Percentiles rank a stretch among this genome's conserved stretches.
Conservation (phyloP, 805 yeast genomes). For the Yarrowia sp. region DNA sequence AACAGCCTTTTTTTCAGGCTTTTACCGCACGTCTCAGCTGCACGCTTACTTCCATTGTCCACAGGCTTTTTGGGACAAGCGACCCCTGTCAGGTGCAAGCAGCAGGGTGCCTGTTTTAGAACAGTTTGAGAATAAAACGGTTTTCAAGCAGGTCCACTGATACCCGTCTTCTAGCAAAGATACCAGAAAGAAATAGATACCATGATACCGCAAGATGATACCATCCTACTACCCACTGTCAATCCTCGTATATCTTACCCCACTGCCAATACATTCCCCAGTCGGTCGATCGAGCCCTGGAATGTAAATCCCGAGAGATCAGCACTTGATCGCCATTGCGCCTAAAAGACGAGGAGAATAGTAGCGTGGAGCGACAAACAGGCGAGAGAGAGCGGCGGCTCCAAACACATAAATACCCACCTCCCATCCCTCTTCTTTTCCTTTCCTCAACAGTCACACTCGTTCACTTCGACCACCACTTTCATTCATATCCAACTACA, state of each 20-base stretch:
- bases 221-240: neutral
- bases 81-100: constrained; percentile 2
- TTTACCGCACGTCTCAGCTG: neutral
- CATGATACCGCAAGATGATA: neutral
- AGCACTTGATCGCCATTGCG: constrained; percentile 17
- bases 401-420: constrained; percentile 2
- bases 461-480: constrained; percentile 20
- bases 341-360: constrained; percentile 1
- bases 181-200: neutral
- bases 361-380: neutral
- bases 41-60: neutral
- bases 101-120: neutral
- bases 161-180: neutral
- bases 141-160: too few relatives aligned
- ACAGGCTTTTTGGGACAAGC: neutral
- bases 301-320: constrained; percentile 15
- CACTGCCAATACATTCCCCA: neutral
- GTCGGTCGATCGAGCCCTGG: constrained; percentile 8
- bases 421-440: neutral
- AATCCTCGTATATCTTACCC: neutral
- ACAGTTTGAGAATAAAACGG: too few relatives aligned
- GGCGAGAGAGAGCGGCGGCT: neutral
- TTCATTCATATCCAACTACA: constrained; percentile 13
- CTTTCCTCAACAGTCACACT: constrained; percentile 11
- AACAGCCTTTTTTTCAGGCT: neutral